Base-by-base conservation (phyloP, 169 alveolate species). In the Cryptosporidium baileyi region DNA sequence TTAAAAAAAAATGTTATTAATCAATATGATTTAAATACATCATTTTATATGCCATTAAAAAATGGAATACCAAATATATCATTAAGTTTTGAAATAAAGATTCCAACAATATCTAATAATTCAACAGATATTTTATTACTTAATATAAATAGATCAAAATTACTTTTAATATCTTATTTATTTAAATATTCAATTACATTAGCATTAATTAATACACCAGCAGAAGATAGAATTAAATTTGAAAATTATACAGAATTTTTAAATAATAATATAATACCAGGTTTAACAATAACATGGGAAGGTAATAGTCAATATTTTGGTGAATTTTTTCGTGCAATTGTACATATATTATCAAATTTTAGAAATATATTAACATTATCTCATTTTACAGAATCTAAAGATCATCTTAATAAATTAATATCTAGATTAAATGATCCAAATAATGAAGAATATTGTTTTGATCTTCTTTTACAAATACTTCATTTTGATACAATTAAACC, bases 201-300 rank as follows among this genome's bases (percentile, higher is more conserved):
- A 1, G 24, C 63, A 4, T n/a, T 65, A 11, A 41, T 15, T n/a
- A 32, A 65, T 22, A 7, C 63, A 8, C 30, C 49, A 3, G 19
- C 51, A 15, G 81, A 65, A 22, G 61, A 60, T 13, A 13, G 26
- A 2, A 51, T 65, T 5, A 51, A 47, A 32, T 44, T 26, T 17
- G 81, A 65, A 62, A 38, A 65, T 26, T 65, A 47, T 32, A 28
- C 81, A 34, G 81, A 65, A 45, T 65, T 65, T 36, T 15, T 45
- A 49, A 65, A 51, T 26, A 65, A 44, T 1, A 24, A 32, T 32
- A 62, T 65, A 11, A 7, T 65, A 11, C 81, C 81, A 2, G 81
- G 81, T 8, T 22, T 65, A 9, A 54, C 34, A 65, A 22, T 65
- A 7, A 65, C 51, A 3, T 65, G 81, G 81, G 81, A 44, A 2